phyloP scores from a whole-genome alignment of 2,329 filamentous ascomycete genomes.

The Cordyceps fumosorosea region DNA sequence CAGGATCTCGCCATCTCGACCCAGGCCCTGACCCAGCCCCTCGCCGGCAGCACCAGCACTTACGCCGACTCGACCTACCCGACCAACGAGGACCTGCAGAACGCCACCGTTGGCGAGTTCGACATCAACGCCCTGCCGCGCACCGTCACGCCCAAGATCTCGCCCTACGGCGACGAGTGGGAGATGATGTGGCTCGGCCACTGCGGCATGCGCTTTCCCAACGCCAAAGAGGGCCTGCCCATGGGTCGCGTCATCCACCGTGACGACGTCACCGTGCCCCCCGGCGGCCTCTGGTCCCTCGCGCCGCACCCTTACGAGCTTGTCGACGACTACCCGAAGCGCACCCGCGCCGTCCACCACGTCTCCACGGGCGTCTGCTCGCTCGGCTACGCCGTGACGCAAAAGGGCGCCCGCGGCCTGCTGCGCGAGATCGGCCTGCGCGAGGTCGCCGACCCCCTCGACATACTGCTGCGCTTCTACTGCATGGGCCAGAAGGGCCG shows the following conservation, averaged over 20 bases:
- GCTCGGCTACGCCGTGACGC: slow-evolving; percentile 37
- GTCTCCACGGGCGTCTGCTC: slow-evolving; percentile 31
- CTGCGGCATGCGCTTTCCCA: slow-evolving; percentile 31
- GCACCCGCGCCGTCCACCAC: slow-evolving; percentile 37
- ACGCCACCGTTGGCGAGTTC: slow-evolving; percentile 13
- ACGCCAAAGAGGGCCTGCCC: slow-evolving; percentile 16
- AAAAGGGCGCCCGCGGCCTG: slow-evolving; percentile 33
- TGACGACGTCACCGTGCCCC: slow-evolving; percentile 29
- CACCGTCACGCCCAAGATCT: slow-evolving; percentile 19
- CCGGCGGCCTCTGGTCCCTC: slow-evolving; percentile 22
- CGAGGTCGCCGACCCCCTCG: slow-evolving; percentile 32
- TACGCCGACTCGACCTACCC: slow-evolving; percentile 21
- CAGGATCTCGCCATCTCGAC: slow-evolving; percentile 29
- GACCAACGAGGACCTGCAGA: slow-evolving; percentile 7
- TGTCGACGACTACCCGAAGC: slow-evolving; percentile 25
- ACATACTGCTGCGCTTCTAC: slow-evolving; percentile 38
- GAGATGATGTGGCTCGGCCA: slow-evolving; percentile 44
- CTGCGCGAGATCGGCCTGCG: slow-evolving; percentile 31
- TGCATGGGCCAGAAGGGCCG: slow-evolving; percentile 32
- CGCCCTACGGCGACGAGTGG: slow-evolving; percentile 42
- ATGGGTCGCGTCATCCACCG: slow-evolving; percentile 23
- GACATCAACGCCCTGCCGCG: slow-evolving; percentile 14
- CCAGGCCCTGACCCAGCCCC: slow-evolving; percentile 25
- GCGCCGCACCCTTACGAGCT: slow-evolving; percentile 27
- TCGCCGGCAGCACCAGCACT: background rate